Conservation (phyloP, 139 green algal genomes). For the Dunaliella primolecta region DNA sequence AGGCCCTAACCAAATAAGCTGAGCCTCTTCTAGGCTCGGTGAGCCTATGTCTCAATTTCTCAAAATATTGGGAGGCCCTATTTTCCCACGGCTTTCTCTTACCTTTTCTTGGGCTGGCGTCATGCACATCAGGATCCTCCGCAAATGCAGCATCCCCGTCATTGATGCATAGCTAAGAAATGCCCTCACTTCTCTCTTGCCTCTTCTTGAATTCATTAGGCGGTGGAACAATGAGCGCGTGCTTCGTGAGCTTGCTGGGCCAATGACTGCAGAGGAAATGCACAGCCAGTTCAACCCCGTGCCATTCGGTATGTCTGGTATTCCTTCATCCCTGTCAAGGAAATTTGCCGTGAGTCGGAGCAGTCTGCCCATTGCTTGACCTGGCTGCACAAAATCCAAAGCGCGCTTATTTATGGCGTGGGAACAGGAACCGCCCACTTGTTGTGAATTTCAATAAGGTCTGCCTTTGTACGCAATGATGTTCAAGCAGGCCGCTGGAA, state of each 20-base stretch:
- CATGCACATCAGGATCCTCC: not conserved
- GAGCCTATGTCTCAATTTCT: too few species aligned
- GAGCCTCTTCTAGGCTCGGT: too few species aligned
- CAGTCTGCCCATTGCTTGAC: too few species aligned
- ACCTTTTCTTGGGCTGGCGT: not conserved
- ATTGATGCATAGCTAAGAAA: not conserved
- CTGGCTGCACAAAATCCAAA: too few species aligned
- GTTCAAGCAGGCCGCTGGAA: too few species aligned
- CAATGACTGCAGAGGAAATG: conserved; percentile 40
- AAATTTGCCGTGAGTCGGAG: too few species aligned
- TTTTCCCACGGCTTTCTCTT: not conserved
- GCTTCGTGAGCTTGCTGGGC: conserved; percentile 32
- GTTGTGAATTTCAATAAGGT: too few species aligned
- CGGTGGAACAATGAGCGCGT: conserved; percentile 24
- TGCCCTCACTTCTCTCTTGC: not conserved
- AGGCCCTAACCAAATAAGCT: too few species aligned
- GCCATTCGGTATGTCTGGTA: conserved; percentile 42
- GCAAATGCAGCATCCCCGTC: not conserved
- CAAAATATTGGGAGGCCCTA: too few species aligned
- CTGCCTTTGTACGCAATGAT: too few species aligned
- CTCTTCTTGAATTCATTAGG: not conserved
- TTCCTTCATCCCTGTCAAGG: not conserved
- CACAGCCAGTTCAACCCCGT: conserved; percentile 45
- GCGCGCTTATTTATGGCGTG: too few species aligned
- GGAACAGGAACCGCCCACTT: too few species aligned